These are phyloP conservation scores for Mycena olivaceomarginata DNA, from an alignment of 768 basidiomycete genomes.

Conservation along the genomic window DNA sequence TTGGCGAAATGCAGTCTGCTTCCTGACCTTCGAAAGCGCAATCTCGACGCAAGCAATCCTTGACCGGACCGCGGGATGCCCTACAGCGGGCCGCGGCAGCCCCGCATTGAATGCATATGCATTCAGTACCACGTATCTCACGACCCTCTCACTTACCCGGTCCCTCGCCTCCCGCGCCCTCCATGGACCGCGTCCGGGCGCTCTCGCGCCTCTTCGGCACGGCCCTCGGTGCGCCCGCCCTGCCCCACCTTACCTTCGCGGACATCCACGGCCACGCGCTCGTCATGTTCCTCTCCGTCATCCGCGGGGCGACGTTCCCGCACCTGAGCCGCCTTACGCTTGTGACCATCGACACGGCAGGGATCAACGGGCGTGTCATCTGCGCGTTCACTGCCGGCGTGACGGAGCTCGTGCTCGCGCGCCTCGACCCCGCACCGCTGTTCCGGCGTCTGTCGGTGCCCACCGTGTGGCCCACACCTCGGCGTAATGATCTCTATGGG, in stretches of 20 bases:
- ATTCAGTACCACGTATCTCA: slow-evolving; percentile 34
- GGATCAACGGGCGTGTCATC: slow-evolving; percentile 23
- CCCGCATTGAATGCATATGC: too few species aligned
- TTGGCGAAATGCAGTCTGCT: too few species aligned
- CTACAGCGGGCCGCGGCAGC: too few species aligned
- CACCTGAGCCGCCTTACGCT: slow-evolving; percentile 20
- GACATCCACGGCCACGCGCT: slow-evolving; percentile 40
- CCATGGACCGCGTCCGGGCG: slow-evolving; percentile 39
- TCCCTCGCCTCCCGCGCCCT: too few species aligned
- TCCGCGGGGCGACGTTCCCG: slow-evolving; percentile 26
- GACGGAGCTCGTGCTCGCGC: slow-evolving; percentile 17
- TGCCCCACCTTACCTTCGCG: slow-evolving; percentile 16
- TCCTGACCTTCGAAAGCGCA: neutral
- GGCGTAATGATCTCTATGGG: slow-evolving; percentile 28
- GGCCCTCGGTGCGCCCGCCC: slow-evolving; percentile 27
- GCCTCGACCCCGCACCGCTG: slow-evolving; percentile 16
- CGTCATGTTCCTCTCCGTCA: slow-evolving; percentile 36
- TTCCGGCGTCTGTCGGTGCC: neutral
- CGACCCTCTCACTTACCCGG: slow-evolving; percentile 23
- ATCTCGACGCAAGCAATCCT: slow-evolving; percentile 35
- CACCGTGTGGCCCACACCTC: neutral
- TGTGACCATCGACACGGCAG: slow-evolving; percentile 23
- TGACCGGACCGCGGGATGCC: slow-evolving; percentile 7
- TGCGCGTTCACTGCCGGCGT: slow-evolving; percentile 25
- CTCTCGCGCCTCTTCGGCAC: slow-evolving; percentile 39